phyloP scores from a whole-genome alignment of 441 rosid genomes.

The Aquilaria agallochum region DNA sequence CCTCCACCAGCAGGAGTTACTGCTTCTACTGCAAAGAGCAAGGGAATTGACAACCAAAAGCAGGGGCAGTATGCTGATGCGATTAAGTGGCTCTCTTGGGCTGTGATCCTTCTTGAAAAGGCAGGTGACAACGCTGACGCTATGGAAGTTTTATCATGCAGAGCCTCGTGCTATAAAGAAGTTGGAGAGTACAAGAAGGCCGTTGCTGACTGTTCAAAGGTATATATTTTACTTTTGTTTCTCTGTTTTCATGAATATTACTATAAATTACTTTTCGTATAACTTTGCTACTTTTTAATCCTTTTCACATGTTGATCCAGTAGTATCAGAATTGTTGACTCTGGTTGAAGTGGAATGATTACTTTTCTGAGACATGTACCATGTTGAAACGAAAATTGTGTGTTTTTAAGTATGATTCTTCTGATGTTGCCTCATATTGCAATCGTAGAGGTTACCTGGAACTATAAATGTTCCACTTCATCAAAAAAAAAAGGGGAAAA shows the following conservation, averaged over 20 bases:
- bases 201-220: slow-evolving; percentile 95
- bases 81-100: slow-evolving; percentile 98
- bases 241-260: background rate
- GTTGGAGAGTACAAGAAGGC: slow-evolving; percentile 99
- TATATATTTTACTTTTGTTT: slow-evolving; percentile 21
- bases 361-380: background rate
- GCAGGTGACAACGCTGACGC: slow-evolving; percentile 46
- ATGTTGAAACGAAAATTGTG: background rate
- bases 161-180: slow-evolving; percentile 98
- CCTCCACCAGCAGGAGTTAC: slow-evolving; percentile 89
- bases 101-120: slow-evolving; percentile 76
- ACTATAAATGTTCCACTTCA: no score
- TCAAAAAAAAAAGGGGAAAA: background rate
- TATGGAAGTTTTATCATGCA: slow-evolving; percentile 61
- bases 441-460: no score
- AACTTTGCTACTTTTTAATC: background rate
- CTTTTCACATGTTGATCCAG: background rate
- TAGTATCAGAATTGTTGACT: background rate
- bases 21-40: slow-evolving; percentile 70
- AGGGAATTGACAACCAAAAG: slow-evolving; percentile 82
- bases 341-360: background rate
- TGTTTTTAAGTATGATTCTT: background rate
- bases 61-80: slow-evolving; percentile 99
- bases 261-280: background rate
- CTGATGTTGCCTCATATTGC: background rate